Evolutionary conservation across 2,329 filamentous ascomycete species (phyloP), one percentile per base, ranked within the genome.

Genomic region (Aspergillus quadrilineatus): DNA sequence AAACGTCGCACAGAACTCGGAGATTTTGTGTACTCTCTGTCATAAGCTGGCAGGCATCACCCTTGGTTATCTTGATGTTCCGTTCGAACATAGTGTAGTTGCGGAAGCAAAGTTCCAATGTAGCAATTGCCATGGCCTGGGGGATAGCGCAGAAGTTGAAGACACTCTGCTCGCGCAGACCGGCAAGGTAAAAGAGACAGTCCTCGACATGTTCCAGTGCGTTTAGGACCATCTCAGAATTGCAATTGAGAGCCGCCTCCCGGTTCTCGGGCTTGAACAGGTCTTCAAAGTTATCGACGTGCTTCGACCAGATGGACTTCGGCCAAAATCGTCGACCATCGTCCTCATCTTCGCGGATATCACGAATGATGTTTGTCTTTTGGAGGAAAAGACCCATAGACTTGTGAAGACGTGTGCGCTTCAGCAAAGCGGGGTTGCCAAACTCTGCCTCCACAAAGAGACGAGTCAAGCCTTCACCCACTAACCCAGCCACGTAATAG

Each of bases 121-220:
- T 97, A 7, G 94, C 93, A 72, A 99, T 97, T 52, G 93, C 94
- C 94, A 99, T 99, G 62, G 87, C 82, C 75, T 99, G 94, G 2
- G 94, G 94, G 62, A 99, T 99, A 55, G 93, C 93, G 47, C 92
- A 92, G 74, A 99, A 99, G 82, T 99, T 99, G 85, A 99, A 99
- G 28, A 96, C 91, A 71, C 91, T 96, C 79, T 99, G 94, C 71
- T 99, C 94, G 64, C 88, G 88, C 62, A 99, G 85, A 46, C 90
- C 94, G 4, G 93, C 93, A 79, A 99, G 91, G 78, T 97, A 99
- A 80, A 92, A 97, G n/a, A 99, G 77, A 71, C 93, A 97, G 70
- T 97, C 92, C 62, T 97, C 92, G 4, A 85, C 89, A 65, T 96
- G 89, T 69, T 87, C 86, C 43, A 99, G 81, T 4, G 93, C 90